phyloP scores from a whole-genome alignment of 208 protist species.

The Tritrichomonas musculus region DNA sequence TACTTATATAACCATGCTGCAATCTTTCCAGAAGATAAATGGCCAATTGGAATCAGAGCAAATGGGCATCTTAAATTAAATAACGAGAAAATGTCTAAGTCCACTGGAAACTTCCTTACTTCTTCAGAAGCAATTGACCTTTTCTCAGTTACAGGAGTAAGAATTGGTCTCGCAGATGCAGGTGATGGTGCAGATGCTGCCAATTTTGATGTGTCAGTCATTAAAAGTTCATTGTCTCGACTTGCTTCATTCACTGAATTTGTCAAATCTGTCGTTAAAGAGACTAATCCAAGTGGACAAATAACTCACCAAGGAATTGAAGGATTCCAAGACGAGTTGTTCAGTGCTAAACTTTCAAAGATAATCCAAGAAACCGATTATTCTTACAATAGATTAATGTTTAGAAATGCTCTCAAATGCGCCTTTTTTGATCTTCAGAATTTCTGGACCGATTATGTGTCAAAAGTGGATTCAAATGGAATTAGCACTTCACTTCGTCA shows the following conservation, averaged over 20 bases:
- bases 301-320: too few relatives aligned
- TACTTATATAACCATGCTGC: constrained; percentile 98
- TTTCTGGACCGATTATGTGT: constrained; percentile 64
- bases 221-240: constrained; percentile 79
- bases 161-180: constrained; percentile 92
- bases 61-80: constrained; percentile 98
- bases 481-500: neutral
- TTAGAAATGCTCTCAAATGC: constrained; percentile 78
- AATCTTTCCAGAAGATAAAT: constrained; percentile 66
- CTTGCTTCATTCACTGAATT: constrained; percentile 71
- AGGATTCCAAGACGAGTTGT: constrained; percentile 75
- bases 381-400: constrained; percentile 78
- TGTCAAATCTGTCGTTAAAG: neutral
- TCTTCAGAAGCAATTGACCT: constrained; percentile 56
- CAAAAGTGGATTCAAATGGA: neutral
- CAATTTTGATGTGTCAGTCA: constrained; percentile 75
- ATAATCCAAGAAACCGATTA: constrained; percentile 68
- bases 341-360: constrained; percentile 77
- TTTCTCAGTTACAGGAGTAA: constrained; percentile 68
- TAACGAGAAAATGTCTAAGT: constrained; percentile 98
- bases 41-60: constrained; percentile 81
- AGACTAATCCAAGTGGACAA: neutral
- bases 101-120: constrained; percentile 97
- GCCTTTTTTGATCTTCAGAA: constrained; percentile 79
- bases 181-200: constrained; percentile 95